These are phyloP conservation scores for Neltuma alba DNA, from an alignment of 306 rosid genomes.

Conservation along the genomic window DNA sequence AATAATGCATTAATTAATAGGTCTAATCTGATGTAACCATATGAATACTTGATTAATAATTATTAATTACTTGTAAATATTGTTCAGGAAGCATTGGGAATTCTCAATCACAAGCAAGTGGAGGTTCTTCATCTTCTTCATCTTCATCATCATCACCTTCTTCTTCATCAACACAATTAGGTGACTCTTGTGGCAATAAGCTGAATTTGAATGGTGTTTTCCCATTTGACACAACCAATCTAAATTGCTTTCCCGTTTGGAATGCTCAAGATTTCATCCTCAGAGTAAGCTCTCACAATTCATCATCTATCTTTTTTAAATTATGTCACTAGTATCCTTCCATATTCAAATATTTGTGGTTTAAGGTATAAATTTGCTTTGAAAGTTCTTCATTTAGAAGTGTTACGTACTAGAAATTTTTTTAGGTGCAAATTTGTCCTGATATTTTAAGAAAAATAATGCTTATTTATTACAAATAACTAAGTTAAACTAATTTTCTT, in stretches of 20 bases:
- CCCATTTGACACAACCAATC: slow-evolving; percentile 57
- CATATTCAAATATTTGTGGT: too few relatives aligned
- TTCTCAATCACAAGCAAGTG: slow-evolving; percentile 50
- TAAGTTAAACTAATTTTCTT: too few relatives aligned
- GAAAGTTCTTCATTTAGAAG: too few relatives aligned
- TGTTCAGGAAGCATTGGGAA: slow-evolving; percentile 49
- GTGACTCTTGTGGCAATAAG: slow-evolving; percentile 61
- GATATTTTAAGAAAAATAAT: too few relatives aligned
- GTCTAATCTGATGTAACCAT: slow-evolving; percentile 31
- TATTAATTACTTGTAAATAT: slow-evolving; percentile 19
- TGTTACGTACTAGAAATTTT: too few relatives aligned
- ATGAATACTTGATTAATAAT: not conserved
- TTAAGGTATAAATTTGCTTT: too few relatives aligned
- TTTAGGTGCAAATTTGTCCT: too few relatives aligned
- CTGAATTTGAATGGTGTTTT: slow-evolving; percentile 49
- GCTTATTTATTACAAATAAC: too few relatives aligned
- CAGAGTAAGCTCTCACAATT: slow-evolving; percentile 54
- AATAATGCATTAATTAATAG: slow-evolving; percentile 3
- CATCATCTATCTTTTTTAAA: not conserved
- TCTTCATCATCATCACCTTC: not conserved
- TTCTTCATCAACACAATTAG: slow-evolving; percentile 43
- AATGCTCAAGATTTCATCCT: slow-evolving; percentile 59
- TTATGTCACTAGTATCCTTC: not conserved
- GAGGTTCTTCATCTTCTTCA: slow-evolving; percentile 31
- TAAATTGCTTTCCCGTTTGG: slow-evolving; percentile 69